Evolutionary conservation across 2,329 filamentous ascomycete species (phyloP).

Genomic region (Fusarium sp.): DNA sequence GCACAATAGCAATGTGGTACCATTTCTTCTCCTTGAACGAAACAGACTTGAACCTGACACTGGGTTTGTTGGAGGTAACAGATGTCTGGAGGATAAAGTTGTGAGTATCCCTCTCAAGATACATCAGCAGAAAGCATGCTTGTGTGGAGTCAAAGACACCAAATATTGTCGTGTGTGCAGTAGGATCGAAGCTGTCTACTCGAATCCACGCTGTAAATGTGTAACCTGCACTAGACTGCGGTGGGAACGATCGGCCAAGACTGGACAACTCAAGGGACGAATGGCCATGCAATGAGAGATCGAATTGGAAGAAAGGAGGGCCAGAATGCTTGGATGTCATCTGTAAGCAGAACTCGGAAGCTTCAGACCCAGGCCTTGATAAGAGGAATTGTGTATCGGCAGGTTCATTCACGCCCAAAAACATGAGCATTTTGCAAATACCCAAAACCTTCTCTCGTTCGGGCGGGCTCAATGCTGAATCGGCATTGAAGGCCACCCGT

Average conservation of each 20-base stretch:
- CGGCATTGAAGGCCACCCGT: slow-evolving; percentile 65
- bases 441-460: slow-evolving; percentile 70
- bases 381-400: slow-evolving; percentile 83
- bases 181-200: slow-evolving; percentile 85
- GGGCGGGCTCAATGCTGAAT: slow-evolving; percentile 59
- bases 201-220: slow-evolving; percentile 90
- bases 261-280: slow-evolving; percentile 89
- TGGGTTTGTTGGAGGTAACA: slow-evolving; percentile 84
- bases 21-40: slow-evolving; percentile 80
- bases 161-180: slow-evolving; percentile 92
- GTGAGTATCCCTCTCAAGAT: slow-evolving; percentile 90
- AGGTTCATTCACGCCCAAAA: slow-evolving; percentile 81
- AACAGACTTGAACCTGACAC: slow-evolving; percentile 89
- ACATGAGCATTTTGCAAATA: slow-evolving; percentile 75
- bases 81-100: slow-evolving; percentile 98
- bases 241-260: slow-evolving; percentile 87
- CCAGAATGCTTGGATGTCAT: slow-evolving; percentile 79
- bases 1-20: slow-evolving; percentile 94
- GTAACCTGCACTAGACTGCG: slow-evolving; percentile 82
- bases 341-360: slow-evolving; percentile 76
- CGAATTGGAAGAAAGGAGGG: slow-evolving; percentile 92
- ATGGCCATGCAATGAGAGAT: slow-evolving; percentile 87
- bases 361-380: slow-evolving; percentile 59
- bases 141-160: slow-evolving; percentile 93
- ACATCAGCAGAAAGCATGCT: slow-evolving; percentile 92